Conservation (phyloP, 2,329 filamentous ascomycete genomes). For the Trichophyton verrucosum region DNA sequence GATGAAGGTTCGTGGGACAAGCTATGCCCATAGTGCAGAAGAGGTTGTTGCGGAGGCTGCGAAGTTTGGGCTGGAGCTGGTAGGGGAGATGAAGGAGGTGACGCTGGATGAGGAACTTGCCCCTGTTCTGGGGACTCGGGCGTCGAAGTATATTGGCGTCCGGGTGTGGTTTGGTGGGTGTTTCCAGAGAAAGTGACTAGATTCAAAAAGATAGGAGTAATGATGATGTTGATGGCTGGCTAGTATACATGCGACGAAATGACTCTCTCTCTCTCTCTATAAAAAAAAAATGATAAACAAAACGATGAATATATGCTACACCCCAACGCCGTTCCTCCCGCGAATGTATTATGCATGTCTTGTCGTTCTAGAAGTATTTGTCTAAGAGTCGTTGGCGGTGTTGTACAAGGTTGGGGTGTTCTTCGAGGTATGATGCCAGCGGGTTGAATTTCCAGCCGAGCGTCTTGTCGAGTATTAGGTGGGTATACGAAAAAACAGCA, state of each 20-base stretch:
- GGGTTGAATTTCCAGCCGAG: slow-evolving; percentile 53
- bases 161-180: slow-evolving; percentile 43
- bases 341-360: slow-evolving; percentile 1
- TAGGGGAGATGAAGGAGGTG: slow-evolving; percentile 33
- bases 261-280: background rate
- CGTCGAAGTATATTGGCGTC: slow-evolving; percentile 51
- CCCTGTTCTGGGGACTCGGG: slow-evolving; percentile 47
- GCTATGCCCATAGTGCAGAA: slow-evolving; percentile 43
- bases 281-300: background rate
- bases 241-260: background rate
- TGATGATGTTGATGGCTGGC: background rate
- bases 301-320: background rate
- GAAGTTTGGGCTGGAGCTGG: slow-evolving; percentile 34
- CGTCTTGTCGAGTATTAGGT: slow-evolving; percentile 57
- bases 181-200: slow-evolving; percentile 26
- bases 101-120: slow-evolving; percentile 43
- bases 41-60: slow-evolving; percentile 42
- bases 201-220: background rate
- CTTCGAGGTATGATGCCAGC: slow-evolving; percentile 45
- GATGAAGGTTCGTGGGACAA: slow-evolving; percentile 47
- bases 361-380: slow-evolving; percentile 36
- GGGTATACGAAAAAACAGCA: slow-evolving; percentile 77
- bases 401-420: slow-evolving; percentile 49
- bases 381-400: slow-evolving; percentile 50
- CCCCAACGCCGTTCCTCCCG: background rate